phyloP scores from a whole-genome alignment of 2,329 filamentous ascomycete species.

The Exserohilum rostratum region DNA sequence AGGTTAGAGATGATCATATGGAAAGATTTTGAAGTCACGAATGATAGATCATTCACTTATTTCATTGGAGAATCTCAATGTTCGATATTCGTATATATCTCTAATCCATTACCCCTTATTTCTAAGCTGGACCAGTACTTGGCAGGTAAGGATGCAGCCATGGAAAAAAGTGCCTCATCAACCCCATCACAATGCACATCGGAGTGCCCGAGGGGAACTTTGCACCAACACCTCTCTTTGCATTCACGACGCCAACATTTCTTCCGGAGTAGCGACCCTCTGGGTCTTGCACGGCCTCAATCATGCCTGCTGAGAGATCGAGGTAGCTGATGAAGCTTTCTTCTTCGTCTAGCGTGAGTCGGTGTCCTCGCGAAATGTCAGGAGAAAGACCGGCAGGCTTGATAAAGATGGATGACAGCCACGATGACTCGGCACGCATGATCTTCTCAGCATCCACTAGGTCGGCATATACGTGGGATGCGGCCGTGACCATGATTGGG shows the following conservation, averaged over 20 bases:
- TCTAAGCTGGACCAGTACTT: no score
- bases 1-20: no score
- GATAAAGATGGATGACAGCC: conserved; percentile 50
- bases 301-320: conserved; percentile 57
- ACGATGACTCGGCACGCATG: conserved; percentile 48
- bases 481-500: conserved; percentile 27
- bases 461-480: conserved; percentile 51
- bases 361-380: conserved; percentile 51
- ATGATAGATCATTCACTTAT: no score
- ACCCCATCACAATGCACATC: conserved; percentile 38
- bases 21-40: no score
- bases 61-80: no score
- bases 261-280: conserved; percentile 26
- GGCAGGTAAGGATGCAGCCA: not conserved
- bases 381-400: conserved; percentile 51
- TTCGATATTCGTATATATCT: no score
- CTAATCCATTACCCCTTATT: no score
- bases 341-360: conserved; percentile 47
- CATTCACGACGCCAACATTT: conserved; percentile 40
- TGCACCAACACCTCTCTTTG: conserved; percentile 26
- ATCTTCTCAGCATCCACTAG: conserved; percentile 44
- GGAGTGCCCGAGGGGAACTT: conserved; percentile 46
- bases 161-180: conserved; percentile 22
- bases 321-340: conserved; percentile 51
- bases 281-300: conserved; percentile 49